Base-by-base conservation (phyloP, 768 basidiomycete genomes). In the Hemileccinum rubropunctum region DNA sequence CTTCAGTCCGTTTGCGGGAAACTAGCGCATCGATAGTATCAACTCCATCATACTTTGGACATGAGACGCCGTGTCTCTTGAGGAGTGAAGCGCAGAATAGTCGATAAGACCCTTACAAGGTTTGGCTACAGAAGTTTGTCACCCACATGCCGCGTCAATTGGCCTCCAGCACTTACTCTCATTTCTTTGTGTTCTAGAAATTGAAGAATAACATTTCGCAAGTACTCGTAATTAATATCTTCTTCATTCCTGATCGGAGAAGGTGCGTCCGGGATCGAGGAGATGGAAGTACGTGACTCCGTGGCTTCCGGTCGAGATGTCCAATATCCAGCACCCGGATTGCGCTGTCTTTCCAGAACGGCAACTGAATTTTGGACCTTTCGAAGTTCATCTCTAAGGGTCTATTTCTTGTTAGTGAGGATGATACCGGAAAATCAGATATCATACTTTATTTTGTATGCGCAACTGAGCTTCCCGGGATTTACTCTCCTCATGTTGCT, bases 181-280 rank as follows among this genome's bases (percentile, higher is more conserved):
- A 98, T 98, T 68, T 98, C 94, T 66, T 95, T 94, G 71, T 98
- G 91, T 65, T 99, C 97, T 43, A 99, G 75, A 73, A 99, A 99
- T 66, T 98, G 97, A 40, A 99, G 68, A 49, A 98, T 92, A 28
- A 98, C 89, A 67, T 98, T 98, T 50, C 97, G 79, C 40, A 99
- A 69, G 69, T 99, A 99, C 71, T 98, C 97, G 8, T 95, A 73
- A 62, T 95, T 98, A 47, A 98, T 81, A 53, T 95, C 95, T 63
- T 95, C 95, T 38, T 98, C 94, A 11, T 79, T 80, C 47, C 73
- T 77, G 10, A 57, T 57, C 11, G 27, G 45, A 27, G 71, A 67
- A 26, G 76, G 67, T 0, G 70, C 58, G 17, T 75, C 70, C 13
- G 78, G 69, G n/a, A 68, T 70, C 7, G 77, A 73, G 14, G 80